Evolutionary conservation across 495 filamentous ascomycete species (phyloP).

Genomic region (Aspergillus sclerotiicarbonarius): DNA sequence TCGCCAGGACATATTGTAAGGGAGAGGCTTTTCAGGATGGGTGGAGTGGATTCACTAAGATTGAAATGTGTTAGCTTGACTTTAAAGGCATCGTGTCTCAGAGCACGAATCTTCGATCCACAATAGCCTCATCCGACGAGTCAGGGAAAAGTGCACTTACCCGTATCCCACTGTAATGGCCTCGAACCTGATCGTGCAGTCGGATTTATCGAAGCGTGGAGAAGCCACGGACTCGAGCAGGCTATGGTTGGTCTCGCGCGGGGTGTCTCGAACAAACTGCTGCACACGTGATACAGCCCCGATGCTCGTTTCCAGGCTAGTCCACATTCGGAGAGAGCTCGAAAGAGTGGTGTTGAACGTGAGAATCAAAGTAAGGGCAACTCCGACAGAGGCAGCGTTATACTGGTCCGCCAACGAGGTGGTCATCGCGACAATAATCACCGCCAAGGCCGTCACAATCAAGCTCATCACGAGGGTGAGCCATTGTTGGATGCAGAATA

Average conservation of each 20-base stretch:
- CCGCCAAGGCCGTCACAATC: conserved; percentile 57
- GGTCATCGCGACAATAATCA: conserved; percentile 48
- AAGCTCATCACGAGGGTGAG: conserved; percentile 64
- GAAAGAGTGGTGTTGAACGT: conserved; percentile 45
- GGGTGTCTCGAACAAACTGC: conserved; percentile 32
- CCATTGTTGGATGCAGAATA: conserved; percentile 68
- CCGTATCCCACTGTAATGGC: conserved; percentile 25
- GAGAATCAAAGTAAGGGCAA: conserved; percentile 60
- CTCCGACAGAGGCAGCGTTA: conserved; percentile 62
- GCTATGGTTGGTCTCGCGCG: conserved; percentile 14
- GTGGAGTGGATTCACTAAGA: background rate
- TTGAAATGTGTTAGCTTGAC: background rate
- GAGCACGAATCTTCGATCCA: too few species aligned
- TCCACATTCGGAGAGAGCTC: conserved; percentile 42
- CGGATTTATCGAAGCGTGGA: conserved; percentile 24
- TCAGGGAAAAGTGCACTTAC: background rate
- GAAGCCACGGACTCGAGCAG: background rate
- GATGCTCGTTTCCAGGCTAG: conserved; percentile 49
- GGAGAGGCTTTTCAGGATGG: conserved; percentile 18
- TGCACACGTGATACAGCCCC: conserved; percentile 47
- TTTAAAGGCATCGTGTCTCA: too few species aligned
- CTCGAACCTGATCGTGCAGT: conserved; percentile 25
- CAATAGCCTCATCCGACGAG: background rate
- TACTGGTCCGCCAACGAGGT: conserved; percentile 29
- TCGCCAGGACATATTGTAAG: conserved; percentile 27